These are phyloP conservation scores for Biscogniauxia marginata DNA, from an alignment of 2,329 filamentous ascomycete species.

Conservation along the genomic window DNA sequence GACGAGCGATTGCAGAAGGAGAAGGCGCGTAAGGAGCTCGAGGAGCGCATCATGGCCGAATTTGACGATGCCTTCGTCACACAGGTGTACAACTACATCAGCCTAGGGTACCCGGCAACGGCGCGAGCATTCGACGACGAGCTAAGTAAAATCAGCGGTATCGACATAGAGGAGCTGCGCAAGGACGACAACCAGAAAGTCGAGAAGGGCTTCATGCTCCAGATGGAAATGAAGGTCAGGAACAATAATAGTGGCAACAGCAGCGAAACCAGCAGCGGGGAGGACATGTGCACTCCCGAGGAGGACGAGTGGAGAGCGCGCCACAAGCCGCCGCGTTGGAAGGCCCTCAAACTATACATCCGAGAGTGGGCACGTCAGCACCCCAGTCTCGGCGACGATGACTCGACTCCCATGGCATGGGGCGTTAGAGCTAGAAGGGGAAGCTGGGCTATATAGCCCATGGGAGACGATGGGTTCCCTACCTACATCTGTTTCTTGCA, in stretches of 20 bases:
- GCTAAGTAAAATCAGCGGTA: conserved; percentile 74
- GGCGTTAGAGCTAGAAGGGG: conserved; percentile 65
- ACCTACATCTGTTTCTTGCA: neutral
- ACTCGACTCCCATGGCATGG: conserved; percentile 60
- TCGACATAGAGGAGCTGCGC: conserved; percentile 66
- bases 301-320: conserved; percentile 48
- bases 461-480: neutral
- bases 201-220: conserved; percentile 72
- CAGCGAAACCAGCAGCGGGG: neutral
- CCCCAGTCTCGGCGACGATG: conserved; percentile 68
- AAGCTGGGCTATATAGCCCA: conserved; percentile 65
- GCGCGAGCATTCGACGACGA: conserved; percentile 83
- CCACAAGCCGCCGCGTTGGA: conserved; percentile 64
- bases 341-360: conserved; percentile 79
- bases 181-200: conserved; percentile 61
- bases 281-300: conserved; percentile 34
- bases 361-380: conserved; percentile 88
- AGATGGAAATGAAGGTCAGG: conserved; percentile 43
- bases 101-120: conserved; percentile 84
- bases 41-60: conserved; percentile 60
- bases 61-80: conserved; percentile 85
- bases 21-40: conserved; percentile 48
- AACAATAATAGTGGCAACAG: conserved; percentile 16
- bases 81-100: conserved; percentile 96
- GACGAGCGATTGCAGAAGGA: conserved; percentile 51